Base-by-base conservation (phyloP, 1,284 basidiomycete genomes). In the Trichosporon asahii region DNA sequence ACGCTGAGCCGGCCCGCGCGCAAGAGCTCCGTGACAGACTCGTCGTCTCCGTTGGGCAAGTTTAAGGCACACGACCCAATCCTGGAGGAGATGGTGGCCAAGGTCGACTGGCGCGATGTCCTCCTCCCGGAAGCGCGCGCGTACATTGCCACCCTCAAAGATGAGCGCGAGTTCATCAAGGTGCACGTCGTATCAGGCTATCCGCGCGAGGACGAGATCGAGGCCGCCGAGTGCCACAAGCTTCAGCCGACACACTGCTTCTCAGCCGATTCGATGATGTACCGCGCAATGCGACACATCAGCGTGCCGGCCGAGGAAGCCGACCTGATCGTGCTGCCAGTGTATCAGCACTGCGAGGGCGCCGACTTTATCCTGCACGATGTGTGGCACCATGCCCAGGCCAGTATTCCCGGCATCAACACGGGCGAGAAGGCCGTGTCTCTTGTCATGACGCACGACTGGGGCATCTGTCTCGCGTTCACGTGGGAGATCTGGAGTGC, bases 401-500 rank as follows among this genome's bases (percentile, higher is more conserved):
- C 75, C 64, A 78, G 72, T 49, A 82, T 85, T 67, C 80, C 81
- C 44, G 81, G 76, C 8, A 72, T 80, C 14, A 71, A 77, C 68
- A 69, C 71, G 15, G 73, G 76, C 8, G 75, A 79, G 27, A 79
- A 79, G 67, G 68, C 75, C 27, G 74, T 83, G 37, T 76, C 81
- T 3, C 66, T 85, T 15, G 80, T 83, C 11, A 76, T 85, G 73
- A 85, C 84, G 31, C 84, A 85, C 76, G 85, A 86, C 75, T 86
- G 83, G 82, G 85, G 85, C 15, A 77, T 83, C 64, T 84, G 83
- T 65, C 72, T 78, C 29, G 71, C 75, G 12, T 84, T 84, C 68
- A 79, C 79, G 7, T 83, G 82, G 82, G 80, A 83, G 68, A 77
- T 84, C 29, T 83, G 82, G 81, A 77, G 76, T 35, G 78, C 79